phyloP scores from a whole-genome alignment of 192 early-diverging fungal genomes.

The Piromyces finnis region DNA sequence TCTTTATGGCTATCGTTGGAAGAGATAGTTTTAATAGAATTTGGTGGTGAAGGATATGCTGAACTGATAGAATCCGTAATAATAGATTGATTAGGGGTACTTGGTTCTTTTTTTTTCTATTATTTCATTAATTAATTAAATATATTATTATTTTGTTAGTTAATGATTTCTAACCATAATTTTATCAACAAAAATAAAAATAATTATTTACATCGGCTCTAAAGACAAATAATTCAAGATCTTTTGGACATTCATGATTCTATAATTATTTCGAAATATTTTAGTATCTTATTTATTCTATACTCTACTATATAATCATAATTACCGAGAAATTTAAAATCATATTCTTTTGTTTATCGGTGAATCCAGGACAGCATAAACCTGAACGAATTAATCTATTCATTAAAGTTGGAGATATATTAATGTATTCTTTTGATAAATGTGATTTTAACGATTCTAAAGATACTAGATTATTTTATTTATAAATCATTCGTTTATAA shows the following conservation, averaged over 20 bases:
- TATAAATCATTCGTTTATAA: too few relatives aligned
- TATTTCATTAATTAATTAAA: not conserved
- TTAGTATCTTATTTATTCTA: too few relatives aligned
- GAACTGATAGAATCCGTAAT: not conserved
- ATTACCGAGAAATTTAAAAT: constrained; percentile 23
- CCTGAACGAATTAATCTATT: constrained; percentile 36
- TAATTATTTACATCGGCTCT: not conserved
- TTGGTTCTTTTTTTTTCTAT: not conserved
- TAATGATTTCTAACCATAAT: too few relatives aligned
- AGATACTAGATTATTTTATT: too few relatives aligned
- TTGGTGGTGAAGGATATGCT: not conserved
- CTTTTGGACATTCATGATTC: constrained; percentile 12
- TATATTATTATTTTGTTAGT: too few relatives aligned
- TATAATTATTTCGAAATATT: too few relatives aligned
- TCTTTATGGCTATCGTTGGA: not conserved
- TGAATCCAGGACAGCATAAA: constrained; percentile 52
- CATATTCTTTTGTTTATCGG: constrained; percentile 51
- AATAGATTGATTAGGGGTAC: not conserved
- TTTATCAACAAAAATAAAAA: too few relatives aligned
- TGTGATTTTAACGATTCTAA: constrained; percentile 42
- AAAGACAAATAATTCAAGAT: constrained; percentile 12
- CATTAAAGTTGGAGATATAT: constrained; percentile 32
- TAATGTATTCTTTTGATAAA: constrained; percentile 30
- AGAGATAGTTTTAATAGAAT: not conserved
- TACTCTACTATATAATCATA: too few relatives aligned